Evolutionary conservation across 108 stramenopile species (phyloP).

Genomic region (Fragilaria radians): DNA sequence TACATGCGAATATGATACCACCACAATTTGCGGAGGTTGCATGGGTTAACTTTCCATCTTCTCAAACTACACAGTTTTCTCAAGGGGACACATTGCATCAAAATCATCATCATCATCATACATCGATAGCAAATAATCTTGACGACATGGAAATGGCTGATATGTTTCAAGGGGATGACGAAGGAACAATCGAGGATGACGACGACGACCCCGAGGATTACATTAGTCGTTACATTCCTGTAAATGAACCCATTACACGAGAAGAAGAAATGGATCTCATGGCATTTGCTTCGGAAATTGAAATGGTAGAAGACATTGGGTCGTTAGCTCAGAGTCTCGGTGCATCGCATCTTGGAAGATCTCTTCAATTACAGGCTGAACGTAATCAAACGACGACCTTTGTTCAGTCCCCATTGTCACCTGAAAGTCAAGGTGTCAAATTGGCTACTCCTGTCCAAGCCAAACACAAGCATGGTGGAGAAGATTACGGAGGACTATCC

Average conservation of each 20-base stretch:
- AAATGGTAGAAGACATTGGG: constrained; percentile 88
- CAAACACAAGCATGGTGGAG: constrained; percentile 37
- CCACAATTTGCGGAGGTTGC: constrained; percentile 71
- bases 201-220: constrained; percentile 14
- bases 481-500: constrained; percentile 37
- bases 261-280: constrained; percentile 68
- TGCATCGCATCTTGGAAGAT: constrained; percentile 75
- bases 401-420: not conserved
- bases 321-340: constrained; percentile 74
- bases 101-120: constrained; percentile 14
- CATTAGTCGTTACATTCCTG: constrained; percentile 54
- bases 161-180: constrained; percentile 56
- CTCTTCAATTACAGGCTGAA: constrained; percentile 66
- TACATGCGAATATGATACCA: constrained; percentile 73
- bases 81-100: constrained; percentile 13
- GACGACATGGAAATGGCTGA: constrained; percentile 87
- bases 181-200: constrained; percentile 20
- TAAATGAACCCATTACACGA: constrained; percentile 52
- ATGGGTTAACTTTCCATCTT: constrained; percentile 69
- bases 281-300: constrained; percentile 51
- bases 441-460: not conserved
- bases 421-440: not conserved
- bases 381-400: constrained; percentile 17
- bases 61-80: not conserved
- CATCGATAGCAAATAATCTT: constrained; percentile 19